Base-by-base conservation (phyloP, 345 rosid species). In the Orychophragmus violaceus region DNA sequence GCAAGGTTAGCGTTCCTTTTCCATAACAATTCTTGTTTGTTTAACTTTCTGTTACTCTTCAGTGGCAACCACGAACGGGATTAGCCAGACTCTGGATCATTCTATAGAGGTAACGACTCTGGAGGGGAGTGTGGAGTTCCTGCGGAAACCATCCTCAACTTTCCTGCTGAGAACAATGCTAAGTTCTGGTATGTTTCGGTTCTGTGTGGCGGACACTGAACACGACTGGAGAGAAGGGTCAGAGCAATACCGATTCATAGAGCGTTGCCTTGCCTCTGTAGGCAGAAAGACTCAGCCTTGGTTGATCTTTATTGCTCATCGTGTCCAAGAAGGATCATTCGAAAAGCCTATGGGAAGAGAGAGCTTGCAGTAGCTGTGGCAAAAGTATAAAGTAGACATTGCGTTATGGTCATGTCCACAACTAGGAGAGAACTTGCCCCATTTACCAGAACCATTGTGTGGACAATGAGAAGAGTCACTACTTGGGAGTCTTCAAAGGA, bases 201-300 rank as follows among this genome's bases (percentile, higher is more conserved):
- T 89, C 80, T 89, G 94, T 49, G 55, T 89, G 78, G 91, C 89
- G 2, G 96, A 89, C 71, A 70, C 75, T 35, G 96, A 89, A 54
- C 94, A 89, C 14, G 96, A 89, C 55, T 89, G 96, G 93, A 82
- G 94, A 59, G 88, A 85, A 73, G 94, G 88, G 41, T 29, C 94
- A 0, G 89, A 89, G 65, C 94, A 89, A 46, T 66, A 85, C 52
- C 54, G 66, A 59, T 85, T 87, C 79, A 87, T 89, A 2, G 86
- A 89, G 68, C 56, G 67, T 21, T 87, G 96, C 63, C 84, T 87
- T 23, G 85, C 96, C 27, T 37, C 96, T 29, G 94, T 57, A 5
- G 91, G 85, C 61, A 82, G 96, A 61, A 84, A 60, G 73, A 82
- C 87, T 64, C 96, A 89, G 68, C 96, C 96, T 6, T 89, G 96